Conservation (phyloP, 129 eudicot species). For the Lonicera japonica region DNA sequence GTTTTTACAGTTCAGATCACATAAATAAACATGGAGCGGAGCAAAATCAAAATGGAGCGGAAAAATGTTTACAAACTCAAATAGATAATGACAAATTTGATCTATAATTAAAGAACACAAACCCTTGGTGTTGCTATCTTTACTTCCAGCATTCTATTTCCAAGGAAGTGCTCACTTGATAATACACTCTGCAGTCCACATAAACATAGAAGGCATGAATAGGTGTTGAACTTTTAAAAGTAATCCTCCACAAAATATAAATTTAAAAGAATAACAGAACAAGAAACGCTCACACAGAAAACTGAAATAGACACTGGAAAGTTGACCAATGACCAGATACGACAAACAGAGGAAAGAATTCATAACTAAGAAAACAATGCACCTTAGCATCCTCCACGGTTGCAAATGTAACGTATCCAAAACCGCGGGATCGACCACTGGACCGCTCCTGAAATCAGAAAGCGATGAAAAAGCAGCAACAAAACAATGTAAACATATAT, state of each 20-base stretch:
- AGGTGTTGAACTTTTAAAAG: neutral
- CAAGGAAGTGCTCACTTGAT: conserved; percentile 75
- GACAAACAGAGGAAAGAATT: neutral
- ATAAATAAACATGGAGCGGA: too few species aligned
- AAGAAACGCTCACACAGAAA: too few species aligned
- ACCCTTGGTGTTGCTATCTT: conserved; percentile 99
- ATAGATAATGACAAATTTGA: neutral
- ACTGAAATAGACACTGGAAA: neutral
- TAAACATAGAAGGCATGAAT: neutral
- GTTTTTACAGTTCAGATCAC: neutral
- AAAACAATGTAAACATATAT: neutral
- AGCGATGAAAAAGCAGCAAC: neutral
- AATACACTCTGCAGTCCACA: conserved; percentile 51
- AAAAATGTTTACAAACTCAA: neutral
- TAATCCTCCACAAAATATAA: neutral
- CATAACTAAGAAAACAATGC: neutral
- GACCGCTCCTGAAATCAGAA: conserved; percentile 63
- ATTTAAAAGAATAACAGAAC: too few species aligned
- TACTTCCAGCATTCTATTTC: conserved; percentile 87
- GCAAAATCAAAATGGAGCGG: neutral
- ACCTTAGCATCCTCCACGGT: conserved; percentile 96
- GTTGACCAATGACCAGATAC: neutral
- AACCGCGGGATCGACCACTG: conserved; percentile 98
- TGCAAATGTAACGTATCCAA: conserved; percentile 95
- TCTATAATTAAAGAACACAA: conserved; percentile 3